Evolutionary conservation across 225 moss, liverwort and hornwort species (phyloP).

Genomic region (Physcomitrium patens): DNA sequence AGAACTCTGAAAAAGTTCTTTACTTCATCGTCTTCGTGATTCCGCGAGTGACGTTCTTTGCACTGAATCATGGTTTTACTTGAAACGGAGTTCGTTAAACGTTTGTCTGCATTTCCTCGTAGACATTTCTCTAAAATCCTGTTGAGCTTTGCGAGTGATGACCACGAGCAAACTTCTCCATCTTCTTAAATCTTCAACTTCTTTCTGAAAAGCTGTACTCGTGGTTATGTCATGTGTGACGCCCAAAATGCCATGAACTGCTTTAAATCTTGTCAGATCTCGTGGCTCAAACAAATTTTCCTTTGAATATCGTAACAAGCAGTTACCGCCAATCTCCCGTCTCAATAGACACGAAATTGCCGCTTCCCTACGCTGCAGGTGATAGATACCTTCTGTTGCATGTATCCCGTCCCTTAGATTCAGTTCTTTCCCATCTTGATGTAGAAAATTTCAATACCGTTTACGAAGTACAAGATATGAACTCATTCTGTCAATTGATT

Average conservation of each 20-base stretch:
- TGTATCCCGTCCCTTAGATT: background rate
- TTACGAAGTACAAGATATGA: background rate
- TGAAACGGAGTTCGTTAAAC: slow-evolving; percentile 30
- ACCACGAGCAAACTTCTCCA: slow-evolving; percentile 1
- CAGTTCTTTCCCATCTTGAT: slow-evolving; percentile 6
- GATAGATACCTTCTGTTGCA: background rate
- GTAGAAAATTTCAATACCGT: background rate
- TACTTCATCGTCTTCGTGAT: too few species aligned
- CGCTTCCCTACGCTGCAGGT: slow-evolving; percentile 13
- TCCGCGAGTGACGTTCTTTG: slow-evolving; percentile 16
- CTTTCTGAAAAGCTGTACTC: background rate
- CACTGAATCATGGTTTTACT: slow-evolving; percentile 17
- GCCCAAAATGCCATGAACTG: background rate
- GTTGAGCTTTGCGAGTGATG: background rate
- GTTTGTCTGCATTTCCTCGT: slow-evolving; percentile 31
- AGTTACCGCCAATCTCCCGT: slow-evolving; percentile 5
- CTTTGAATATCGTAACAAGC: background rate
- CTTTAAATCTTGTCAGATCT: slow-evolving; percentile 7
- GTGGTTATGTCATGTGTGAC: slow-evolving; percentile 12
- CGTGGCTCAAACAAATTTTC: background rate
- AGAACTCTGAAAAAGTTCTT: too few species aligned
- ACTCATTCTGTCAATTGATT: background rate
- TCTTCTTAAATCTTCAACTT: slow-evolving; percentile 6
- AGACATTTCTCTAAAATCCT: slow-evolving; percentile 21
- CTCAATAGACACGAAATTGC: background rate